Base-by-base conservation (phyloP, 768 basidiomycete genomes). In the Leccinum incarnatum region DNA sequence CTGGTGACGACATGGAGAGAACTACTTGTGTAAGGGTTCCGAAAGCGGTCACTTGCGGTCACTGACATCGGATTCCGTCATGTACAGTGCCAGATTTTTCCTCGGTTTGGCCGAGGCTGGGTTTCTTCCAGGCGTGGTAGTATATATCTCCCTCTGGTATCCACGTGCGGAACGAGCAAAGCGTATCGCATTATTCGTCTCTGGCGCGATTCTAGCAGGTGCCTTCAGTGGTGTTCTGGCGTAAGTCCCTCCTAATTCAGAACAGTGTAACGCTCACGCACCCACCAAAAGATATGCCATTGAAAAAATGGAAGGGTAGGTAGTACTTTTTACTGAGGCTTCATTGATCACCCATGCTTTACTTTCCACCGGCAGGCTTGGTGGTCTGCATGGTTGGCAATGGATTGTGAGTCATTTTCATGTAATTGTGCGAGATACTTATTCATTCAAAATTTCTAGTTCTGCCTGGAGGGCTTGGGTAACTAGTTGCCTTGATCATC, bases 151-250 rank as follows among this genome's bases (percentile, higher is more conserved):
- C 4, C 67, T 79, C 50, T 87, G 84, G 85, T 83, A 89, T 67
- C 78, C 82, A 9, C 75, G 81, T 45, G 71, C 74, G 37, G 85
- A 86, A 64, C 81, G 81, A 47, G 84, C 80, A 11, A 72, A 72
- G 58, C 80, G 86, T 42, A 74, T 83, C 34, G 83, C 85, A 2
- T 68, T 86, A 9, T 85, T 88, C 75, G 79, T 81, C 67, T 79
- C 80, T 17, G 81, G 82, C 50, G 82, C 84, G 14, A 84, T 82
- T 2, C 57, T 81, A 51, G 79, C 82, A 27, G 84, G 77, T 36
- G 70, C 73, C 57, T 82, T 74, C 64, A 76, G 81, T 52, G 82
- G 83, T 30, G 57, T 83, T 48, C 70, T 69, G 17, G 82, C 83
- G 57, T 83, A 66, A 66, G 81, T 48, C 2, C 25, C 46, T 45